Base-by-base conservation (phyloP, 2,329 filamentous ascomycete species). In the Alternaria triticimaculans region DNA sequence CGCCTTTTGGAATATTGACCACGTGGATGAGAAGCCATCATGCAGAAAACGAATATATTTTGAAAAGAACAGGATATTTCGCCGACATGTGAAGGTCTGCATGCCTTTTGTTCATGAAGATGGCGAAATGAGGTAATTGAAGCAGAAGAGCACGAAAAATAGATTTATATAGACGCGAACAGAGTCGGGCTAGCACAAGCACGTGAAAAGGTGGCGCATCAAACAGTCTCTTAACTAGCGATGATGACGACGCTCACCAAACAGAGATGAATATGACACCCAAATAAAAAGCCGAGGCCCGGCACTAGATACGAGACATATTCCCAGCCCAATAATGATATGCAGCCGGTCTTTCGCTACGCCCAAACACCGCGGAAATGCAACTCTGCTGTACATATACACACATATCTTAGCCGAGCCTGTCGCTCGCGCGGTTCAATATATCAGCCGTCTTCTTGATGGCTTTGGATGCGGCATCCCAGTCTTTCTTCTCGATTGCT, bases 401-500 rank as follows among this genome's bases (percentile, higher is more conserved):
- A 57, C 18, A 57, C 20, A 9, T 8, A 37, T 53, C 7, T 53
- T 14, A 53, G 15, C 56, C 55, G 45, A 89, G 76, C 60, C 80
- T 81, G 56, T 82, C 80, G 44, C 86, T 87, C 28, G 93, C 93
- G 55, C 83, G 80, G 57, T 82, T 84, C 58, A 97, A 81, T 50
- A 93, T 89, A 11, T 81, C 82, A 2, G 93, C 91, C 23, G 92
- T 90, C 79, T 90, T 93, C 68, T 90, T 84, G 28, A 96, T 86
- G 76, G 91, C 88, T 58, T 83, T 80, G 73, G 91, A 88, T 4
- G 92, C 91, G 12, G 87, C 79, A 2, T 81, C 83, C 91, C 91
- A 94, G 72, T 97, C 88, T 25, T 87, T 87, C 5, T 84, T 86
- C 65, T 92, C 88, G 44, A 97, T 84, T 9, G 91, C 89, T 74